Base-by-base conservation (phyloP, 2,329 filamentous ascomycete species). In the Fusarium praegraminearum region DNA sequence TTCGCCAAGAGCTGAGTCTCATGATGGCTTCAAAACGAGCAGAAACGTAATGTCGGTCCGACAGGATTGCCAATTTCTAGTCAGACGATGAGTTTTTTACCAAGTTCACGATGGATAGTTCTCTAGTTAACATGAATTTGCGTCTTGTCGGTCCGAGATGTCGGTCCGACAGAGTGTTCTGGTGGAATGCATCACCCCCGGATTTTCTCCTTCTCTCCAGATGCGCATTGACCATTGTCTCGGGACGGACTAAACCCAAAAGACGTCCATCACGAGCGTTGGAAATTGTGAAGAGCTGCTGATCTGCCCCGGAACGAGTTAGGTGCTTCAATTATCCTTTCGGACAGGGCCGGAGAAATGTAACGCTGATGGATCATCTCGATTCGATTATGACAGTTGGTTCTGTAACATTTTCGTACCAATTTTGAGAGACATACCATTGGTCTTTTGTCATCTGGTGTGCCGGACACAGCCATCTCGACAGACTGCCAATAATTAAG, bases 201-300 rank as follows among this genome's bases (percentile, higher is more conserved):
- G 56, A 58, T 58, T 58, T 58, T 45, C 56, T 45, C 44, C 43
- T 58, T 8, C 56, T 54, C 38, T 43, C 56, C 49, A 44, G 49
- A 38, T 32, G 32, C 47, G 56, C 56, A 58, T 58, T 54, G 56
- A 58, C 49, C 56, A 58, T 15, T 32, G 16, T 32, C 9, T 30
- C 56, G 56, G 56, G 32, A 32, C 32, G 18, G n/a, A n/a, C 56
- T 54, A 58, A 24, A 30, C 56, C 32, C 3, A 7, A 58, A 58
- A 36, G 32, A 54, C 12, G 3, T 15, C 9, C 47, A 53, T 54
- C 47, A 54, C 38, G 55, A 41, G 55, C 40, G 16, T 20, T 45
- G 30, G 8, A 26, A 38, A 18, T 30, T 35, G 18, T 32, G 5
- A 13, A 3, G 13, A 18, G 5, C 1, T 38, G 53, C 10, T 38